These are phyloP conservation scores for Rubia balearica DNA, from an alignment of 305 asterid genomes.

Conservation along the genomic window DNA sequence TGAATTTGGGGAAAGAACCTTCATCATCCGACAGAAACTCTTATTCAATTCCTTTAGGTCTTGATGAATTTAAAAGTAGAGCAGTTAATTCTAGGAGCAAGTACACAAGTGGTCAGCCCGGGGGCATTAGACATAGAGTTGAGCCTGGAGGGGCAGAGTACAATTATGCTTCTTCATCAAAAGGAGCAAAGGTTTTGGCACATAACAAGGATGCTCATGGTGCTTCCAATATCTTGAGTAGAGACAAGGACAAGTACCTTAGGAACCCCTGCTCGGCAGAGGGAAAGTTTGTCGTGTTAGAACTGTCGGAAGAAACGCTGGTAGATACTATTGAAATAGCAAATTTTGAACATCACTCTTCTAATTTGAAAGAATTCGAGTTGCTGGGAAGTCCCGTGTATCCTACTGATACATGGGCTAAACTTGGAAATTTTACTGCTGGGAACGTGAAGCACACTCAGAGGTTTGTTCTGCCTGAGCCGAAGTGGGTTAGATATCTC, in stretches of 20 bases:
- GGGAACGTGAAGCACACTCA: slow-evolving; percentile 76
- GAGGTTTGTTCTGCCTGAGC: slow-evolving; percentile 63
- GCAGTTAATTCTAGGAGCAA: slow-evolving; percentile 48
- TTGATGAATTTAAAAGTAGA: slow-evolving; percentile 78
- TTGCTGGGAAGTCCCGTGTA: slow-evolving; percentile 72
- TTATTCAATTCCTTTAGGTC: slow-evolving; percentile 47
- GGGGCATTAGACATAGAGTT: slow-evolving; percentile 60
- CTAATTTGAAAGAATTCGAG: slow-evolving; percentile 78
- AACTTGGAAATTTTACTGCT: slow-evolving; percentile 74
- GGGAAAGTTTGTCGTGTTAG: slow-evolving; percentile 73
- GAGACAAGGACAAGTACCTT: slow-evolving; percentile 87
- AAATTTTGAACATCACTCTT: slow-evolving; percentile 90
- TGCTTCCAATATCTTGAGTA: slow-evolving; percentile 76
- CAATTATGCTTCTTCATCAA: slow-evolving; percentile 87
- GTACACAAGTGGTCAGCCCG: slow-evolving; percentile 42
- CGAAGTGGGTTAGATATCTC: slow-evolving; percentile 88
- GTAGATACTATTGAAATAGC: slow-evolving; percentile 69
- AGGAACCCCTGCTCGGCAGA: slow-evolving; percentile 92
- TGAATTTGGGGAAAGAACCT: slow-evolving; percentile 34
- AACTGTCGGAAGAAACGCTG: slow-evolving; percentile 91
- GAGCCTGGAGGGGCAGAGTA: slow-evolving; percentile 94
- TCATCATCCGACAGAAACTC: slow-evolving; percentile 35
- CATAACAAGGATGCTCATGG: slow-evolving; percentile 93
- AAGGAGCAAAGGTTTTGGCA: slow-evolving; percentile 88
- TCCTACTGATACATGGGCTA: slow-evolving; percentile 84